Base-by-base conservation (phyloP, 305 asterid species). In the Fraxinus latifolia region DNA sequence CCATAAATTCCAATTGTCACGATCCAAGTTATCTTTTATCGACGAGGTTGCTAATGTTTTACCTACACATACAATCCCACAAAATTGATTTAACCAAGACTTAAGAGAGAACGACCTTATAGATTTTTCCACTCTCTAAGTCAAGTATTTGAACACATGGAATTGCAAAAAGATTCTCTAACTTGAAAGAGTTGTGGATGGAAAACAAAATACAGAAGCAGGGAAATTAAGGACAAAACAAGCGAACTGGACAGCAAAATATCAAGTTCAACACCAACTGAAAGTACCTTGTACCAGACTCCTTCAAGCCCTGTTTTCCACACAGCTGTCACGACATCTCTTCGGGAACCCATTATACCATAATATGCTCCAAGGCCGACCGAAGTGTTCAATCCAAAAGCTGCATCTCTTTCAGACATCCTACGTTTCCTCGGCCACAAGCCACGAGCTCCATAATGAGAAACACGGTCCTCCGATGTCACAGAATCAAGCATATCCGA, bases 231-330 rank as follows among this genome's bases (percentile, higher is more conserved):
- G 21, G 4, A 80, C 25, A 70, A 44, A 65, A 36, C 23, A 76
- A 81, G 67, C 12, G 39, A 74, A 80, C 71, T 14, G 65, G 36
- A 77, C 21, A 36, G 44, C 37, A 33, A n/a, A 39, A 84, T 50
- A 55, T 39, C 44, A 37, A 36, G 34, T 21, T 32, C 53, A 70
- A 72, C 9, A 17, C 9, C n/a, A 73, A 44, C 36, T 32, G 74
- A 70, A 74, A 82, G 39, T 82, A 94, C 99, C 98, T 94, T 96
- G 88, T 92, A 96, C 99, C 99, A 96, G 78, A 91, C 98, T 79
- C 99, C 98, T 81, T 96, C 98, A 72, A 96, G 98, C 47, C 98
- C 99, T 60, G 98, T 90, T 85, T 92, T 96, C 98, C 99, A 96
- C 77, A 94, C 93, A 74, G 98, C 95, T 19, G 97, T 96, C 29